Evolutionary conservation across 2,329 filamentous ascomycete species (phyloP), one percentile per base, ranked within the genome.

Genomic region (Fusarium tupiense): DNA sequence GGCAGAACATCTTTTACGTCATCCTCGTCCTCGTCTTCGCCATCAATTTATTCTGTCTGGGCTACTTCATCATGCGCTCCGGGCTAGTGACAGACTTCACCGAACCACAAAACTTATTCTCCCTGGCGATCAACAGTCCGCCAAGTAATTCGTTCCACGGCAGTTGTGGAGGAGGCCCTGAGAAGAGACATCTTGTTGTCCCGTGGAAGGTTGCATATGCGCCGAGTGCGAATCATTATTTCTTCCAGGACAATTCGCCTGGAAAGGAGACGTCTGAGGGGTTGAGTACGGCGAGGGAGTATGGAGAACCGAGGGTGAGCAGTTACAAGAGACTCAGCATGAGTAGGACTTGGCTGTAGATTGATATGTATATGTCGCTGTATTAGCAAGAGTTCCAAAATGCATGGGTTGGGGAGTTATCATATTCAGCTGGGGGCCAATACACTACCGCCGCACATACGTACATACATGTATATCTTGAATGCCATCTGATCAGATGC

Each of bases 51-150:
- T 83, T 91, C 44, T 93, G 92, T 64, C 83, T 94, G 1, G 77
- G 84, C 5, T 94, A 94, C 81, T 80, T 92, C 58, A 78, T 88
- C 53, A 85, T 87, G 72, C 79, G 84, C 11, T 84, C 84, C 1
- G 89, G 89, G 2, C 87, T 94, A 29, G 89, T 96, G 13, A 95
- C 92, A 2, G 94, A 96, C 82, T 95, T 93, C 78, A 93, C 91
- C 0, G 93, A 96, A 77, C 92, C 93, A 2, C 90, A 92, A 61
- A 95, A 95, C 78, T 83, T 95, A 5, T 95, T 95, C 76, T 86
- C 90, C 0, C 82, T 95, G 1, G 91, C 92, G 5, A 85, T 95
- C 60, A 94, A 94, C 78, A 84, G 83, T 60, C 83, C 85, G 4
- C 82, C 83, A 6, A 84, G 81, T 44, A 63, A 67, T 9, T 80